These are phyloP conservation scores for Trichophyton simii DNA, from an alignment of 2,329 filamentous ascomycete genomes.

Conservation along the genomic window DNA sequence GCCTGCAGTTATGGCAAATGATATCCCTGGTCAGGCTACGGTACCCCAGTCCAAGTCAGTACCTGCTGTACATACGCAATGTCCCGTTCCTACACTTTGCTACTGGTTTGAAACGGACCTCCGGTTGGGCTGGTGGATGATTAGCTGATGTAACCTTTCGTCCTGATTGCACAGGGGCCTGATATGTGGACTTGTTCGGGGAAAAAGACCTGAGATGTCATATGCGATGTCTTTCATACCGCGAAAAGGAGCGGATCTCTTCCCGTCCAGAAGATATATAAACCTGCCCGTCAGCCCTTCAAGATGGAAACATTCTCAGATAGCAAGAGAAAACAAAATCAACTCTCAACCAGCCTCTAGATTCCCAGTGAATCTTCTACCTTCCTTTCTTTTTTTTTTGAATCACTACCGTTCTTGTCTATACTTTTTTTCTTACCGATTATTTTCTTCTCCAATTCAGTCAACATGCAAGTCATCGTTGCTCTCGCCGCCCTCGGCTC, in stretches of 20 bases:
- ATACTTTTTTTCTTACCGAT: not conserved
- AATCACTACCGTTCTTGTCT: not conserved
- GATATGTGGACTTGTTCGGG: not conserved
- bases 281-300: not conserved
- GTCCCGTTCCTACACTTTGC: not conserved
- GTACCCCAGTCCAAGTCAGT: not conserved
- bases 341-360: not conserved
- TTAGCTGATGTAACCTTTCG: not conserved
- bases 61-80: not conserved
- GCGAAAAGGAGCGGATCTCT: no score
- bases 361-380: not conserved
- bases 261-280: not conserved
- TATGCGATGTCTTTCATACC: not conserved
- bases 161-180: not conserved
- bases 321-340: not conserved
- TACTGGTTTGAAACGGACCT: not conserved
- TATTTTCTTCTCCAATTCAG: not conserved
- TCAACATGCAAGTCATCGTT: slow-evolving; percentile 6
- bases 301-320: not conserved
- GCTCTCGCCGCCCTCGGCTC: slow-evolving; percentile 6
- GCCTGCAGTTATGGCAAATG: not conserved
- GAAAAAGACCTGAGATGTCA: not conserved
- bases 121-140: not conserved
- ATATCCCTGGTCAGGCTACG: not conserved
- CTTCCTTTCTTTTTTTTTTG: not conserved